Evolutionary conservation across 345 rosid species (phyloP), one percentile per base, ranked within the genome.

Genomic region (Balakata baccata): DNA sequence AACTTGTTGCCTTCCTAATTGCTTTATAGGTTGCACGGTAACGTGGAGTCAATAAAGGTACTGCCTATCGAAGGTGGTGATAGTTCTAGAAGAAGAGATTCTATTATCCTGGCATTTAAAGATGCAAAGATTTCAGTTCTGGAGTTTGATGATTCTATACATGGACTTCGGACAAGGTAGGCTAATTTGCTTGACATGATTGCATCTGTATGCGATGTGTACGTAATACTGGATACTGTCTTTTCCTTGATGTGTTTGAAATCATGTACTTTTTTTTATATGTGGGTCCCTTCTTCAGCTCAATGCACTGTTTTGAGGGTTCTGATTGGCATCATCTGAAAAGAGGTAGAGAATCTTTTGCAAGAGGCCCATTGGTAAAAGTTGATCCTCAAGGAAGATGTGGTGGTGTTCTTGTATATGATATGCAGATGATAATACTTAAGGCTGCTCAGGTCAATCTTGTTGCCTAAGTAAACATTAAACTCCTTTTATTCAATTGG

Each of bases 321-420:
- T 91, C 96, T 17, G 89, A 95, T 71, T 95, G 99, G 98, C 84
- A 87, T 83, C 89, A 92, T 86, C 75, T 95, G 88, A 95, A 89
- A 85, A 89, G 94, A 78, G 98, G 98, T 71, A 87, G 97, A 86
- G 99, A 89, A 81, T 86, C 90, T 64, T 95, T 95, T 87, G 84
- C 97, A 23, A 81, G 89, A 78, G 97, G 96, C 23, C 97, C 98
- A 2, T 78, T 83, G 78, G 89, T 89, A 69, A 92, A 89, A 84
- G 93, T 86, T 83, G 98, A 95, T 87, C 99, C 99, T 73, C 98
- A 92, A 84, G 99, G 99, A 81, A 91, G 99, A 85, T 95, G 99
- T 67, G 87, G 90, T 7, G 89, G 94, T 47, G 86, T 88, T 83
- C 99, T 95, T 86, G 85, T 95, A 82, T 95, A 88, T 79, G 97